Percentiles rank a stretch among this genome's conserved stretches.
Evolutionary conservation across 129 eudicot genomes (phyloP).

Genomic region (Daucus carota): DNA sequence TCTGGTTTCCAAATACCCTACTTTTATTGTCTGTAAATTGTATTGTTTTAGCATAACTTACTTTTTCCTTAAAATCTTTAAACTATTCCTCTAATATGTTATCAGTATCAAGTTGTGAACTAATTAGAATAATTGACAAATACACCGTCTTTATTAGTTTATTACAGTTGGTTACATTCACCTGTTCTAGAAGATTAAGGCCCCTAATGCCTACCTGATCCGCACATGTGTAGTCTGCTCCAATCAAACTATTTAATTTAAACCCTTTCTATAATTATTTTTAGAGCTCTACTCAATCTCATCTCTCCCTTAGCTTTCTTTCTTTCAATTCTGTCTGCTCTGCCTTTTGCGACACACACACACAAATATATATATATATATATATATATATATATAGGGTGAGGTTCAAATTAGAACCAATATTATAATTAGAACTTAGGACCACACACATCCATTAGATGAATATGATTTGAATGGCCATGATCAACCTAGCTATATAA

Average conservation of each 20-base stretch:
- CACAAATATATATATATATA: too few relatives aligned
- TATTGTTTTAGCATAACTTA: background rate
- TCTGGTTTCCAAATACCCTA: background rate
- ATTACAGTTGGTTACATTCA: background rate
- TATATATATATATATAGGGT: too few relatives aligned
- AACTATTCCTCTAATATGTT: background rate
- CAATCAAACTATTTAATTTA: background rate
- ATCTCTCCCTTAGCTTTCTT: background rate
- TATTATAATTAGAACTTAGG: too few relatives aligned
- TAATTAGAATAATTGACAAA: too few relatives aligned
- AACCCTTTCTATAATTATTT: background rate
- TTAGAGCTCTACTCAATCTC: background rate
- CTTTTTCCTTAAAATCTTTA: background rate
- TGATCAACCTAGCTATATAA: too few relatives aligned
- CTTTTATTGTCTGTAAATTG: background rate
- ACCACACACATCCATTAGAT: too few relatives aligned
- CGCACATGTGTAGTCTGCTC: background rate
- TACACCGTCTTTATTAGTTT: too few relatives aligned
- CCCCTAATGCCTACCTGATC: background rate
- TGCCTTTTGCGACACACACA: background rate
- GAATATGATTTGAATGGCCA: too few relatives aligned
- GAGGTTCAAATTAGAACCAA: too few relatives aligned
- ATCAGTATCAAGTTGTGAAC: background rate
- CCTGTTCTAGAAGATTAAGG: background rate
- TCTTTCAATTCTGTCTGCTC: background rate